Evolutionary conservation across 345 rosid genomes (phyloP), one percentile per base, ranked within the genome.

Genomic region (Lepidium africanum): DNA sequence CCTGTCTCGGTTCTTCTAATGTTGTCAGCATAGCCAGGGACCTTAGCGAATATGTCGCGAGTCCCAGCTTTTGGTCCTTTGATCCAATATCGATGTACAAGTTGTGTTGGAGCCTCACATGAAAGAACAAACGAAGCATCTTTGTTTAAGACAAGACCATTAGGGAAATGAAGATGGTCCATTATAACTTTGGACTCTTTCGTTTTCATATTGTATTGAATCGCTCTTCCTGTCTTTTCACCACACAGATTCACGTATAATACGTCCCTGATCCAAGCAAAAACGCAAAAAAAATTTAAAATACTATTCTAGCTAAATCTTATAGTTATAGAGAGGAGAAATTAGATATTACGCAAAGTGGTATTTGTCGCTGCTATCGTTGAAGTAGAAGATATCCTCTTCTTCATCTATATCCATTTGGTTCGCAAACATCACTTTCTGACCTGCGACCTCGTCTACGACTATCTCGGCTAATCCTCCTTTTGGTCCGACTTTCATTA

Each of bases 81-180:
- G 39, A 72, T 79, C 82, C 87, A 79, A 37, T 71, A 69, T 61
- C 87, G 82, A 32, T 74, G 76, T 51, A 90, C 73, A 49, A 73
- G 60, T 51, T 76, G 38, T 0, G 69, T 71, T 11, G 75, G 27
- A 1, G 72, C 70, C 74, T 90, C 95, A 0, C 85, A 85, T 7
- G 87, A 77, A n/a, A 88, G 74, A 38, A 85, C 64, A 38, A 83
- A 88, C 5, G 84, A 72, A 17, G 74, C 73, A 27, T 88, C 86
- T 62, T 80, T 85, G 84, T 89, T 86, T 49, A 90, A 32, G 2
- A 91, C 85, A 8, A 86, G 84, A 7, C 97, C 95, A 59, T 90
- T 90, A 19, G 95, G 85, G 50, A 88, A 80, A 38, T 82, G 80
- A 8, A 86, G 77, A 58, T 61, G 81, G 49, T 65, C 61, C 57